Evolutionary conservation across 495 filamentous ascomycete species (phyloP), one percentile per base, ranked within the genome.

Genomic region (Hypoxylon perforatum): DNA sequence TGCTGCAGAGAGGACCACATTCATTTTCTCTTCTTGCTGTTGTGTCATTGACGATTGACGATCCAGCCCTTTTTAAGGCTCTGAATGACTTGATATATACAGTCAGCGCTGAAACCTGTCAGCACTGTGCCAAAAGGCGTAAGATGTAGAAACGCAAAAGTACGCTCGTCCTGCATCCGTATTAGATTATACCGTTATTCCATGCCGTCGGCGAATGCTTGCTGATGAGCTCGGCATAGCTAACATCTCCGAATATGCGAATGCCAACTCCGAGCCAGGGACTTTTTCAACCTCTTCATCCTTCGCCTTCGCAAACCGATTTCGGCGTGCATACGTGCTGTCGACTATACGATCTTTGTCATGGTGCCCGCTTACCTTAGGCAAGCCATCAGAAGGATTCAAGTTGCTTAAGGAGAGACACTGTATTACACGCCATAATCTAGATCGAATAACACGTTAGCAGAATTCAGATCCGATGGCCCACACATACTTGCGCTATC

Each of bases 181-280:
- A 56, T 56, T 44, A 22, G 54, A 59, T 47, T 41, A 47, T 48
- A 57, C 60, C 35, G 42, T 55, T 19, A 60, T 57, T 3, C n/a
- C 49, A 18, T 17, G 15, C 35, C 3, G 25, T 28, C 57, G 58
- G 57, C 64, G 36, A 45, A 61, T 35, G 22, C 36, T n/a, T 60
- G 55, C 65, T 60, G 50, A 68, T 55, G 23, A 55, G 59, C 65
- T 68, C 65, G 65, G 59, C 54, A 63, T 30, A 46, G 45, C 44
- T 19, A 69, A 38, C 50, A 69, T 64, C 56, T 69, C 65, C 65
- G 60, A 64, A 51, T 39, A 17, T 51, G 12, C 33, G 33, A 28
- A 36, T n/a, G 35, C 15, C 49, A 60, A 56, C 12, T 64, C 65
- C 60, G 65, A 69, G 65, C 48, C 47, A 12, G 23, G 21, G 35